Percentiles rank a stretch among this genome's conserved stretches.
Evolutionary conservation across 139 green algal species (phyloP).

Genomic region (Chlorella sp.): DNA sequence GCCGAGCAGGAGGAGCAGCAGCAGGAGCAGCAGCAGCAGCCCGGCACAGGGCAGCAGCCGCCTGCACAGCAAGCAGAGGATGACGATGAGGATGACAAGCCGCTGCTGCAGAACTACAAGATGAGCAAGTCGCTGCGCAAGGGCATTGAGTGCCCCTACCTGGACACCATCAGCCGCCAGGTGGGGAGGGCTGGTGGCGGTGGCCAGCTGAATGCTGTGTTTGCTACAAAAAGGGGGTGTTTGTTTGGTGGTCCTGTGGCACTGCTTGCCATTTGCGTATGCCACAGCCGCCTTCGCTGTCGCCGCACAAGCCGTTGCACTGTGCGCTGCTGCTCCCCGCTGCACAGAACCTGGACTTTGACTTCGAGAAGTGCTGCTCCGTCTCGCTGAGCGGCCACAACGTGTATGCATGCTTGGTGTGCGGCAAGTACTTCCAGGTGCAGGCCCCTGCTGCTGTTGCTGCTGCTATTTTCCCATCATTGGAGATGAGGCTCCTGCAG

Average conservation of each 20-base stretch:
- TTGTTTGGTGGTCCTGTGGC: neutral
- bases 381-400: conserved; percentile 93
- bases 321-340: neutral
- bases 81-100: conserved; percentile 55
- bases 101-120: conserved; percentile 28
- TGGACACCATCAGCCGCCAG: conserved; percentile 95
- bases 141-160: conserved; percentile 93
- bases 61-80: conserved; percentile 15
- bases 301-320: too few species aligned
- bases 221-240: neutral
- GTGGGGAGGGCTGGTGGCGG: conserved; percentile 40
- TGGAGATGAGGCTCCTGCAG: neutral
- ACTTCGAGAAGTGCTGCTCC: conserved; percentile 99
- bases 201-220: neutral
- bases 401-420: conserved; percentile 98
- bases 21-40: neutral
- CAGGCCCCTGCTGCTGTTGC: neutral
- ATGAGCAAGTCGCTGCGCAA: conserved; percentile 51
- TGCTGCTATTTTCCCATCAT: neutral
- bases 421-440: conserved; percentile 98
- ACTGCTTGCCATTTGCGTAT: too few species aligned
- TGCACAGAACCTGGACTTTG: conserved; percentile 94
- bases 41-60: neutral
- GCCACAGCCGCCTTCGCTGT: too few species aligned
- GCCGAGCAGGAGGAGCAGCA: too few species aligned